phyloP scores from a whole-genome alignment of 2,329 filamentous ascomycete genomes.

The Myrmaecium sp. region DNA sequence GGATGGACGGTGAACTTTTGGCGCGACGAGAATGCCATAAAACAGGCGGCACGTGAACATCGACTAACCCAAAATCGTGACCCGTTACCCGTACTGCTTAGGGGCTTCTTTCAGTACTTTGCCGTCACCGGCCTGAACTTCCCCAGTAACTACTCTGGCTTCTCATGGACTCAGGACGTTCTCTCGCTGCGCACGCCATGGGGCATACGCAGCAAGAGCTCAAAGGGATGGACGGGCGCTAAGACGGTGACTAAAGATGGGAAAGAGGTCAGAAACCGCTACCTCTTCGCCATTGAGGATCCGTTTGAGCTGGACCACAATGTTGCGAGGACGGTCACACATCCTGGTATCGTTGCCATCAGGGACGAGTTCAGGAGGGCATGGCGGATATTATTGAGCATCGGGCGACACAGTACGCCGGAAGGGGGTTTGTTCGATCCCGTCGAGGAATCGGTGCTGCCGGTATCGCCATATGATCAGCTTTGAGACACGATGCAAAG shows the following conservation, averaged over 20 bases:
- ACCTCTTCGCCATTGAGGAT: slow-evolving; percentile 80
- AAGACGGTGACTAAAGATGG: slow-evolving; percentile 45
- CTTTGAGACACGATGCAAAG: too few relatives aligned
- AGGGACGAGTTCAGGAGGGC: slow-evolving; percentile 72
- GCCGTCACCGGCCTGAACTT: slow-evolving; percentile 42
- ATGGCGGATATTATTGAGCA: slow-evolving; percentile 44
- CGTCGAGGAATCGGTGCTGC: too few relatives aligned
- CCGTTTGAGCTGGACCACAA: slow-evolving; percentile 83
- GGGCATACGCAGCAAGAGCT: slow-evolving; percentile 54
- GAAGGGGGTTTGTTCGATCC: too few relatives aligned
- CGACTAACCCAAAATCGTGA: slow-evolving; percentile 53
- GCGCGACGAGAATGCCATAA: slow-evolving; percentile 55
- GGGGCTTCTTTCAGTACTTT: slow-evolving; percentile 81
- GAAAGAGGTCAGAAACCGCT: slow-evolving; percentile 62
- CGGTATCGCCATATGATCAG: too few relatives aligned
- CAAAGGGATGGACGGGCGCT: slow-evolving; percentile 77
- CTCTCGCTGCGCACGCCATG: slow-evolving; percentile 57
- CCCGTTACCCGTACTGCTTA: slow-evolving; percentile 51
- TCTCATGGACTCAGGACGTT: slow-evolving; percentile 68
- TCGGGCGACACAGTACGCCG: too few relatives aligned
- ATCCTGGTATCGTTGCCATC: slow-evolving; percentile 65
- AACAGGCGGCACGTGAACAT: slow-evolving; percentile 38
- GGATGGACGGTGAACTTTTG: slow-evolving; percentile 63
- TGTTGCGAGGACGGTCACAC: slow-evolving; percentile 70
- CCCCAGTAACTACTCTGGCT: slow-evolving; percentile 34